These are phyloP conservation scores for Agaricus bisporus DNA, from an alignment of 768 basidiomycete species.

Conservation along the genomic window DNA sequence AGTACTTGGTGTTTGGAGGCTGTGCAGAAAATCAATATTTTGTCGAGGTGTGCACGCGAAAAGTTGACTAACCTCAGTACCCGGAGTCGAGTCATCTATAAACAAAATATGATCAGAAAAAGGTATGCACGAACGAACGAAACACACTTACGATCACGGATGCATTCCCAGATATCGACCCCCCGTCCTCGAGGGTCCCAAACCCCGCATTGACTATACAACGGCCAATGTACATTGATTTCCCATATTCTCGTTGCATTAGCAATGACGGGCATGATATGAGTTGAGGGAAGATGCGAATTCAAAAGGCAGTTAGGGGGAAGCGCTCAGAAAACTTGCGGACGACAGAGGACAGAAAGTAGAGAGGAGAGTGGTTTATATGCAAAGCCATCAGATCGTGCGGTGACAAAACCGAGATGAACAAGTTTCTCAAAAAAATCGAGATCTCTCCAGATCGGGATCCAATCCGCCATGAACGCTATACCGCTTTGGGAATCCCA, in stretches of 20 bases:
- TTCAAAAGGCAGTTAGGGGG: conserved; percentile 8
- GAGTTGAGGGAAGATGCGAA: background rate
- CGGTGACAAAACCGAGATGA: background rate
- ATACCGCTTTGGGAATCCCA: background rate
- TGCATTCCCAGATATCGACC: conserved; percentile 75
- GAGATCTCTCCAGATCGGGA: conserved; percentile 9
- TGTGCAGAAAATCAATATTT: conserved; percentile 6
- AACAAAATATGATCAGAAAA: conserved; percentile 6
- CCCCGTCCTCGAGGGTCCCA: conserved; percentile 64
- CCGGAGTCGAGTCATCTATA: conserved; percentile 54
- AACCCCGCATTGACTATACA: conserved; percentile 63
- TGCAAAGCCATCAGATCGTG: conserved; percentile 6
- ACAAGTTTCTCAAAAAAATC: conserved; percentile 1
- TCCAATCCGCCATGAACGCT: background rate
- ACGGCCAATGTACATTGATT: conserved; percentile 55
- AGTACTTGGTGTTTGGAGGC: conserved; percentile 38
- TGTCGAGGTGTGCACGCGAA: background rate
- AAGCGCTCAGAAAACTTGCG: background rate
- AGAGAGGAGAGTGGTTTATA: conserved; percentile 10
- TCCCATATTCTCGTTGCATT: conserved; percentile 72
- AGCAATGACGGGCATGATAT: conserved; percentile 44
- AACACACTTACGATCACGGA: conserved; percentile 53
- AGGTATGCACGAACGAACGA: background rate
- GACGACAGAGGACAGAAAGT: background rate
- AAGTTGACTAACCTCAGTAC: conserved; percentile 32